Conservation (phyloP, 331 rosid genomes). For the Phaseolus coccineus region DNA sequence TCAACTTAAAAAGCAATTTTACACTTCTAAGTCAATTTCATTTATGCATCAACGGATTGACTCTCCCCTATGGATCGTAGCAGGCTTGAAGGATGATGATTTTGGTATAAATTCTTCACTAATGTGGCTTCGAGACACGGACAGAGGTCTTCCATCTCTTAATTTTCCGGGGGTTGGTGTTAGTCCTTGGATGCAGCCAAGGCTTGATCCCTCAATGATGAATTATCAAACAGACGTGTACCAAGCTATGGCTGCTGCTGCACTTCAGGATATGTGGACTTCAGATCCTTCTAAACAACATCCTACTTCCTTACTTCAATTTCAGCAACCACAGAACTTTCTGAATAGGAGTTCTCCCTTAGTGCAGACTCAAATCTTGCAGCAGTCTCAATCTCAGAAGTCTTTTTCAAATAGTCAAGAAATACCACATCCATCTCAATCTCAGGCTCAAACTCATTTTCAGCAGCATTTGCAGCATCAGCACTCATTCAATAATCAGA, state of each 20-base stretch:
- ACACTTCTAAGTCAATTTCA: not conserved
- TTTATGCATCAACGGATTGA: not conserved
- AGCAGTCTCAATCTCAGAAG: slow-evolving; percentile 72
- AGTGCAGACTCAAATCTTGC: slow-evolving; percentile 76
- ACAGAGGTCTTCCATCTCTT: slow-evolving; percentile 79
- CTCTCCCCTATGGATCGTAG: slow-evolving; percentile 31
- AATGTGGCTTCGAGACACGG: slow-evolving; percentile 83
- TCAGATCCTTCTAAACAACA: slow-evolving; percentile 76
- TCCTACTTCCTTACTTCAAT: slow-evolving; percentile 67
- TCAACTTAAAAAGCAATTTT: slow-evolving; percentile 6
- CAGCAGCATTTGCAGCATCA: slow-evolving; percentile 56
- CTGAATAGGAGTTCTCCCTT: slow-evolving; percentile 62
- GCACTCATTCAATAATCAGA: slow-evolving; percentile 43
- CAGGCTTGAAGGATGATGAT: slow-evolving; percentile 90
- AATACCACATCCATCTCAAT: slow-evolving; percentile 53
- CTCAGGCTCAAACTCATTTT: slow-evolving; percentile 49
- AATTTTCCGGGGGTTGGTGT: slow-evolving; percentile 86
- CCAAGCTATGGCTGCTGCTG: slow-evolving; percentile 95
- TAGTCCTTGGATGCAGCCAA: slow-evolving; percentile 89
- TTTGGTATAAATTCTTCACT: slow-evolving; percentile 77
- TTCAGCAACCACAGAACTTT: slow-evolving; percentile 73
- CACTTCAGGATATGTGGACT: slow-evolving; percentile 87
- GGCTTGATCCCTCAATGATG: slow-evolving; percentile 85
- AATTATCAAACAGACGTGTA: slow-evolving; percentile 83
- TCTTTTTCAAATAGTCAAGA: slow-evolving; percentile 62